Base-by-base conservation (phyloP, 2,329 filamentous ascomycete species). In the Chaetomiaceae sp. region DNA sequence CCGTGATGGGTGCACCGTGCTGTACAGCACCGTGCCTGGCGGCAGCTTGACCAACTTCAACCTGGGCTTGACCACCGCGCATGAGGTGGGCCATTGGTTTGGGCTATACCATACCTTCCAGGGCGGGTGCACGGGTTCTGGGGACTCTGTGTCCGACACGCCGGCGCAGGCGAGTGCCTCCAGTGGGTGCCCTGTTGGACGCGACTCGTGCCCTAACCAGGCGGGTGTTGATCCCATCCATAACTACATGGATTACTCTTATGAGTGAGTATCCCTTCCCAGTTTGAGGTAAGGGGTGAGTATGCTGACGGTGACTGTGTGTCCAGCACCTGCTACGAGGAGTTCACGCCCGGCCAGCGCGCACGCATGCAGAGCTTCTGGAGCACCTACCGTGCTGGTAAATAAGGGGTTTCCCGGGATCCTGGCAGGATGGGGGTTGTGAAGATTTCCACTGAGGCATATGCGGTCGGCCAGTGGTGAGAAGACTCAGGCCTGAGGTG, bases 41-140 rank as follows among this genome's bases (percentile, higher is more conserved):
- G 65, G 65, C 29, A 53, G 56, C 22, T 8, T 48, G 14, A 57
- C 63, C 23, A 64, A 63, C 58, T 69, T 63, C 62, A 69, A 74
- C 59, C 63, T 67, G 8, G 73, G 73, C 49, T 60, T 68, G 54
- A 72, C 70, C 38, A 64, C 61, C 15, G 68, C 68, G 27, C 72
- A 74, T 62, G 73, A 75, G 63, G 61, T 70, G 22, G 73, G 73
- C 5, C 72, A 75, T 61, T 75, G 72, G 72, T 68, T 75, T 53
- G 72, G 72, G 45, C 65, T 75, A 17, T 68, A 69, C 59, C 73
- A 75, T 59, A 74, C 72, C 51, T 75, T 75, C 66, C 66, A 73
- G 59, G 73, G 70, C 36, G 68, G 66, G 42, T 74, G 71, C 61
- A 63, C 62, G 29, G 66, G 68, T 12, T 33, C 37, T 25, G 72